Evolutionary conservation across 495 filamentous ascomycete species (phyloP).

Genomic region (Penicillium egyptiacum): DNA sequence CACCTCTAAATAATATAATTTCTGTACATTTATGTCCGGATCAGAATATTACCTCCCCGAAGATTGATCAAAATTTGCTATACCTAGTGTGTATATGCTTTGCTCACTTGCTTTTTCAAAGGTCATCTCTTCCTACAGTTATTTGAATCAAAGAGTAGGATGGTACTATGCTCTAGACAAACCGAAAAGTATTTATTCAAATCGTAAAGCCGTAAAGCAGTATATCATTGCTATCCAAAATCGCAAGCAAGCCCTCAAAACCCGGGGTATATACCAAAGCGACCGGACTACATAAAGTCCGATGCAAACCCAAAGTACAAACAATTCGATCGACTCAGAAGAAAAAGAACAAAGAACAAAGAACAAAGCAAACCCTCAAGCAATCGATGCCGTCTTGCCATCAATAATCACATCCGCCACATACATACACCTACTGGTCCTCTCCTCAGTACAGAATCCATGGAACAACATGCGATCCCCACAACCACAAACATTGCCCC

Average conservation of each 20-base stretch:
- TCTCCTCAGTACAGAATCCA: constrained; percentile 42
- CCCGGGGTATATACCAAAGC: constrained; percentile 7
- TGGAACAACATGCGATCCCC: constrained; percentile 53
- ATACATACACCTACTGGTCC: constrained; percentile 36
- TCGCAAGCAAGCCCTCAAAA: neutral
- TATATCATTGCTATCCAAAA: constrained; percentile 7
- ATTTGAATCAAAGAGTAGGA: neutral
- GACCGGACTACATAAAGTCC: neutral
- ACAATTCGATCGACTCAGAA: neutral
- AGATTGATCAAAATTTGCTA: neutral
- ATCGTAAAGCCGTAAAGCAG: neutral
- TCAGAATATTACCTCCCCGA: neutral
- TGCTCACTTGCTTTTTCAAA: neutral
- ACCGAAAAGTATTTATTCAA: neutral
- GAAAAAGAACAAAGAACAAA: neutral
- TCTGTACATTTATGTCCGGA: neutral
- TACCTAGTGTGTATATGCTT: neutral
- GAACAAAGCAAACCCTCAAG: constrained; percentile 8
- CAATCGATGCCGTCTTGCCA: constrained; percentile 26
- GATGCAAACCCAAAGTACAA: neutral
- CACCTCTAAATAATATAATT: constrained; percentile 1
- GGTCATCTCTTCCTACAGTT: neutral
- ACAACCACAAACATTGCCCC: constrained; percentile 47
- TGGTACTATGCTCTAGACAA: neutral
- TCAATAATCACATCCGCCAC: constrained; percentile 33